Conservation (phyloP, 257 asterid species). For the Coffea eugenioides region DNA sequence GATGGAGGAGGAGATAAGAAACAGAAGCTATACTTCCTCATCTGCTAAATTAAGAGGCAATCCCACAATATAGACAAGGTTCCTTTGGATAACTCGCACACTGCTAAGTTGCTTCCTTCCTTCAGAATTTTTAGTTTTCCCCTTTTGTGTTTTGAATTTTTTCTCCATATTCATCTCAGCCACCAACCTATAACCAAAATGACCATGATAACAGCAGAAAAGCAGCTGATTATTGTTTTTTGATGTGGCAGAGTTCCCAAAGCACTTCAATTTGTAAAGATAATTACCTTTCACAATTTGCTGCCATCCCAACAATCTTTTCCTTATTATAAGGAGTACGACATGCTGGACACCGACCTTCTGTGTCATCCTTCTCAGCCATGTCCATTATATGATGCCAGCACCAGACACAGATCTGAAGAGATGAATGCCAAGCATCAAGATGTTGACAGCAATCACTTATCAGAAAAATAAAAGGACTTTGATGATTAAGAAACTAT, state of each 20-base stretch:
- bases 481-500: not conserved
- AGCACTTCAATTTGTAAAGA: not conserved
- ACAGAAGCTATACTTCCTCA: slow-evolving; percentile 58
- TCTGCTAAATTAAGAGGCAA: slow-evolving; percentile 87
- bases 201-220: slow-evolving; percentile 13
- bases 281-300: slow-evolving; percentile 71
- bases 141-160: slow-evolving; percentile 64
- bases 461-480: not conserved
- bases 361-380: slow-evolving; percentile 96
- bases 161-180: slow-evolving; percentile 73
- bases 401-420: slow-evolving; percentile 96
- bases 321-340: slow-evolving; percentile 96
- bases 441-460: slow-evolving; percentile 6
- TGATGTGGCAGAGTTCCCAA: slow-evolving; percentile 4
- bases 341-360: slow-evolving; percentile 98
- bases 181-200: slow-evolving; percentile 52
- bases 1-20: not conserved
- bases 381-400: slow-evolving; percentile 98
- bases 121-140: slow-evolving; percentile 70
- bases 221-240: slow-evolving; percentile 14
- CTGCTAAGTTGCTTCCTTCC: slow-evolving; percentile 87
- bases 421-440: not conserved
- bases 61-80: slow-evolving; percentile 94
- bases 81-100: slow-evolving; percentile 91
- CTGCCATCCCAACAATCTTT: slow-evolving; percentile 80